Percentiles rank a stretch among this genome's conserved stretches.
Conservation (phyloP, 495 filamentous ascomycete genomes). For the Lepidopterella palustris region DNA sequence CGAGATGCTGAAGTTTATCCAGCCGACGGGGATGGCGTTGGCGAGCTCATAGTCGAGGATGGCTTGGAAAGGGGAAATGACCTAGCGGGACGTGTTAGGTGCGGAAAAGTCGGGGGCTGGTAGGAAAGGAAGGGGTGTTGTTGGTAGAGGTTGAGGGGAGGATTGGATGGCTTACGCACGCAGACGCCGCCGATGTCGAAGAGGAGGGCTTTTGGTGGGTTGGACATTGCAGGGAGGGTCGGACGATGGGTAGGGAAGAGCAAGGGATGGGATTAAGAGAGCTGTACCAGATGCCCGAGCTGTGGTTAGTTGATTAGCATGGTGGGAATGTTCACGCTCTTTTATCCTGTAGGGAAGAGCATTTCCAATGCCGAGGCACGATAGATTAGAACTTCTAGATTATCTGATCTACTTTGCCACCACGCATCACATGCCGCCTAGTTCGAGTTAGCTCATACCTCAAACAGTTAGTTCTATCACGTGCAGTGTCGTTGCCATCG, state of each 20-base stretch:
- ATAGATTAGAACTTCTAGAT: too few species aligned
- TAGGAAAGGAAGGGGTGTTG: background rate
- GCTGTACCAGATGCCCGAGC: too few species aligned
- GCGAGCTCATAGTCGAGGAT: constrained; percentile 82
- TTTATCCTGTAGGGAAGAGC: too few species aligned
- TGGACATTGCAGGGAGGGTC: background rate
- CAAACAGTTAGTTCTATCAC: too few species aligned
- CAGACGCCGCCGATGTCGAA: constrained; percentile 98
- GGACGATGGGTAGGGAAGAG: background rate
- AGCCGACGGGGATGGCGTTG: constrained; percentile 71
- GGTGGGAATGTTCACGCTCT: background rate
- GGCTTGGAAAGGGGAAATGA: constrained; percentile 83
- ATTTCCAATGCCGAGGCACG: too few species aligned
- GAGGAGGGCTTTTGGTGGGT: constrained; percentile 66
- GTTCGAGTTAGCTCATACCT: too few species aligned
- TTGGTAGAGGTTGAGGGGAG: background rate
- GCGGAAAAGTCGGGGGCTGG: background rate
- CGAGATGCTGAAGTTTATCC: constrained; percentile 86
- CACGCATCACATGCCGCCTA: too few species aligned
- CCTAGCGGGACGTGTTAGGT: constrained; percentile 43
- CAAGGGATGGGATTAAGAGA: background rate
- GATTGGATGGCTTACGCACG: constrained; percentile 55
- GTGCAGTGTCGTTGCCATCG: too few species aligned
- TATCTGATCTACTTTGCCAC: too few species aligned
- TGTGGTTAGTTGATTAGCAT: background rate